Base-by-base conservation (phyloP, 2,329 filamentous ascomycete genomes). In the Macroventuria anomochaeta region DNA sequence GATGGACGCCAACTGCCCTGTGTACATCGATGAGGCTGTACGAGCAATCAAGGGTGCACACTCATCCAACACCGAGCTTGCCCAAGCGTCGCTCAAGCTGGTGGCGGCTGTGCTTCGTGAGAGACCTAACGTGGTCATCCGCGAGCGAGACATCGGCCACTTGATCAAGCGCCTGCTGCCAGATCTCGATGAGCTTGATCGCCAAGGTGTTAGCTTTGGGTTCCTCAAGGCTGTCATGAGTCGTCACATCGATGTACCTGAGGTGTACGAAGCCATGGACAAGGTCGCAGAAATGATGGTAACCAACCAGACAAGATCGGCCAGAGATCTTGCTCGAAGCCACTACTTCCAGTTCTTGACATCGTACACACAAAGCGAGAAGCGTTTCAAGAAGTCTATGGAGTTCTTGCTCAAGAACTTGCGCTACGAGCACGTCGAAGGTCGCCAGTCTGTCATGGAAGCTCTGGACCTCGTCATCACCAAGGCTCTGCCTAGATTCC, bases 301-400 rank as follows among this genome's bases (percentile, higher is more conserved):
- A 51, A 96, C 90, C 37, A 97, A 97, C 70, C 91, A 96, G 58
- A 93, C 96, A 63, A 89, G 89, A 63, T 87, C 89, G 60, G 93
- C 93, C 2, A 85, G 95, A 46, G 91, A 97, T 71, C 81, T 96
- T 31, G 93, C 93, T 12, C 84, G 95, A 51, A 91, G 91, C 17
- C 89, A 91, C 12, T 99, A 96, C 75, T 89, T 96, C 74, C 91
- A 97, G 63, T 99, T 99, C 77, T 79, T 99, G 50, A 86, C 93
- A 61, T 92, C 97, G 47, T 99, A 97, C 69, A 93, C 95, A 0
- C 95, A 97, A 72, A 91, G 89, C 67, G 93, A 92, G 75, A 89
- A 87, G 58, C 84, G 95, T 12, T 96, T 95, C 87, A 83, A 85
- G 32, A 96, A 96, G 72, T 93, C 97, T 70, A 83, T 97, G 43